Evolutionary conservation across 139 green algal species (phyloP).

Genomic region (Protoeuglena noctilucae): DNA sequence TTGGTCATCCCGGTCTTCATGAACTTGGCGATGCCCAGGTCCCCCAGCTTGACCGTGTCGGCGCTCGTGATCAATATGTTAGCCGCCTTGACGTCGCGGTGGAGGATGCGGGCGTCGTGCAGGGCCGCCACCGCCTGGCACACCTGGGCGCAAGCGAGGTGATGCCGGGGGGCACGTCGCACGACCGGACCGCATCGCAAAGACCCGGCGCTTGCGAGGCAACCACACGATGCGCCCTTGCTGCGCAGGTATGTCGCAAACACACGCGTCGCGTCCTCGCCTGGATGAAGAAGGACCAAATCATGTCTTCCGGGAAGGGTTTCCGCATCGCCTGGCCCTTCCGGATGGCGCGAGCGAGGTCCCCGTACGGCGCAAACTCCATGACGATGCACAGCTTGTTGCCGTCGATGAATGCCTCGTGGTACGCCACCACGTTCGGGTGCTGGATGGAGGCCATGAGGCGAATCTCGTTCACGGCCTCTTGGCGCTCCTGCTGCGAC

Average conservation of each 20-base stretch:
- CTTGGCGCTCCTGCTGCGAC: constrained; percentile 32
- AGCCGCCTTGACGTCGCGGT: constrained; percentile 55
- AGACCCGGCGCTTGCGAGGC: too few relatives aligned
- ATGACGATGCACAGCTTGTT: constrained; percentile 63
- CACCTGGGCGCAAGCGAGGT: constrained; percentile 12
- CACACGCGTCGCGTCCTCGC: too few relatives aligned
- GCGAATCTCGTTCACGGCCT: constrained; percentile 59
- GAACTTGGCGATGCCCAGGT: constrained; percentile 70
- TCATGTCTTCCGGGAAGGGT: constrained; percentile 49
- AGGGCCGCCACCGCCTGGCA: constrained; percentile 43
- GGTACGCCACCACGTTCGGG: constrained; percentile 39
- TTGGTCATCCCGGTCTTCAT: constrained; percentile 46
- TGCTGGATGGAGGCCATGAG: constrained; percentile 49
- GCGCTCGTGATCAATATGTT: constrained; percentile 54
- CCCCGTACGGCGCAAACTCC: constrained; percentile 53
- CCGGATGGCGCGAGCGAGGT: constrained; percentile 41
- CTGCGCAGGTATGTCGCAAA: too few relatives aligned
- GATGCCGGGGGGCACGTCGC: too few relatives aligned
- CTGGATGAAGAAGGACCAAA: constrained; percentile 68
- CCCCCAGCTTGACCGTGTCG: constrained; percentile 57
- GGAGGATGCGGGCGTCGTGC: constrained; percentile 51
- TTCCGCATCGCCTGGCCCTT: constrained; percentile 31
- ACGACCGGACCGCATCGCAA: too few relatives aligned
- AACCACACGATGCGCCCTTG: too few relatives aligned
- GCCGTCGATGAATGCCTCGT: constrained; percentile 58